Percentiles rank a stretch among this genome's conserved stretches.
These are phyloP conservation scores for Alternaria burnsii DNA, from an alignment of 2,329 filamentous ascomycete species.

Conservation along the genomic window DNA sequence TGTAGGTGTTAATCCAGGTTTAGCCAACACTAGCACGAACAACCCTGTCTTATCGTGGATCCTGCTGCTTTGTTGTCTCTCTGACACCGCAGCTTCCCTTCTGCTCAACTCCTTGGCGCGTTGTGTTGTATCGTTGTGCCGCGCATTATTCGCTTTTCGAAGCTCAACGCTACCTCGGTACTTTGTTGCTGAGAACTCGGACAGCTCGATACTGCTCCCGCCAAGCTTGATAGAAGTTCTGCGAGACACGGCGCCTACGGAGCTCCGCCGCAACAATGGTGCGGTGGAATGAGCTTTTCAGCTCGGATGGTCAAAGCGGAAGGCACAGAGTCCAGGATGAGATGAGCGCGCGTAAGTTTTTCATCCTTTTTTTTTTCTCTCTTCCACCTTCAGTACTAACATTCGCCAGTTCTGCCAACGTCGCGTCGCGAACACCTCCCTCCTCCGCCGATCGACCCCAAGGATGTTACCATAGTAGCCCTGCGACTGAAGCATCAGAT, in stretches of 20 bases:
- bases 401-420: conserved; percentile 68
- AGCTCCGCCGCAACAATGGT: conserved; percentile 42
- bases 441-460: conserved; percentile 74
- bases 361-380: neutral
- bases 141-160: neutral
- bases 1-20: conserved; percentile 18
- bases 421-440: conserved; percentile 65
- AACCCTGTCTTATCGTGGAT: conserved; percentile 9
- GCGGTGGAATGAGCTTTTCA: conserved; percentile 51
- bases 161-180: conserved; percentile 1
- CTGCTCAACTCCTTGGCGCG: neutral
- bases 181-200: neutral
- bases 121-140: neutral
- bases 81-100: conserved; percentile 2
- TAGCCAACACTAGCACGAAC: conserved; percentile 20
- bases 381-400: conserved; percentile 15
- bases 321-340: conserved; percentile 54
- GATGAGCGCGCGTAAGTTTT: conserved; percentile 48
- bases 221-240: conserved; percentile 4
- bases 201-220: neutral
- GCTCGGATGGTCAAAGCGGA: conserved; percentile 49
- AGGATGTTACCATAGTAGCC: conserved; percentile 87
- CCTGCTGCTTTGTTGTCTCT: conserved; percentile 11
- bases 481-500: conserved; percentile 90
- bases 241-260: conserved; percentile 1